Evolutionary conservation across 2,329 filamentous ascomycete species (phyloP), one percentile per base, ranked within the genome.

Genomic region (Penicillium italicum): DNA sequence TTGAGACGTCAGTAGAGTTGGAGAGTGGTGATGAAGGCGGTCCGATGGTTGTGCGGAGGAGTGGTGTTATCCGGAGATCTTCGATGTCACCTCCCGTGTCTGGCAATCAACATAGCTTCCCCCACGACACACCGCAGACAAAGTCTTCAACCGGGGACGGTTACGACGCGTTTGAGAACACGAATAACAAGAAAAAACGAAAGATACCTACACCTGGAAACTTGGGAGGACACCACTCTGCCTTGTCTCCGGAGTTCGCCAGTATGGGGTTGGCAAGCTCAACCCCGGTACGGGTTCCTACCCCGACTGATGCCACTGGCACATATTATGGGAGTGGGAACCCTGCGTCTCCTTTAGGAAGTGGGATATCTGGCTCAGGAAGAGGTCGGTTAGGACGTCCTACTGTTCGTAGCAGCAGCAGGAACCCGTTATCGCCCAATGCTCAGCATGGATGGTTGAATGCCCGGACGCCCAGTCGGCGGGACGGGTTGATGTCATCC

Each of bases 171-270:
- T 96, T 97, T 67, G 94, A 99, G 74, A 97, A 97, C 68, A 96
- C 91, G 34, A 97, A 96, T 73, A 99, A 99, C 72, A 99, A 99
- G 76, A 99, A 97, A 79, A 97, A 99, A 75, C 85, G 94, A 64
- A 99, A 99, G 76, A 97, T 99, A 36, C 94, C 94, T 0, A 91
- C 91, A 0, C 91, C 90, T 10, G 89, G 90, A 18, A 89, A 90
- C 66, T 80, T 85, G 14, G 83, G 77, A 52, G 75, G 79, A 59
- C 82, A 85, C 67, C 79, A 85, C 60, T 78, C 79, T 61, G 77
- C 78, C 54, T 73, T 89, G 49, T 85, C 84, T 16, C 80, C 83
- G 28, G 86, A 88, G 62, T 79, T 88, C 72, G 82, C 85, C 38
- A 83, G 79, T 64, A 82, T 88, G 80, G 84, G 83, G 42, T 78